Evolutionary conservation across 176 grass and related monocot species (phyloP).

Genomic region (Phoenix roebelenii): DNA sequence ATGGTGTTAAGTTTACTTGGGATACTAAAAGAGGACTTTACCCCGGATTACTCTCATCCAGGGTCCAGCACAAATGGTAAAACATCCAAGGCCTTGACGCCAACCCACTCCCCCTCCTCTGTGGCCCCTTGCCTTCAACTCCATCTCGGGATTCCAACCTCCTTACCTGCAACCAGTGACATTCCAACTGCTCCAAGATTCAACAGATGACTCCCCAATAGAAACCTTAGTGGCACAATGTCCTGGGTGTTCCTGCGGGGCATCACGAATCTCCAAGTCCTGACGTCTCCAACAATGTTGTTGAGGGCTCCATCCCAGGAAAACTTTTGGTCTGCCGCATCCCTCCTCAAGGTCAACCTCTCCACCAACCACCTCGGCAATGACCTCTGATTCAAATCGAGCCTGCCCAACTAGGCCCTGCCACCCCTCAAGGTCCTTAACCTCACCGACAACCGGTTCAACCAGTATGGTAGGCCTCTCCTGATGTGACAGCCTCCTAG

Average conservation of each 20-base stretch:
- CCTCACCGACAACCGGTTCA: slow-evolving; percentile 46
- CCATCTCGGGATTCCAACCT: slow-evolving; percentile 31
- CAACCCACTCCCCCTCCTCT: background rate
- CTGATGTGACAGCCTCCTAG: slow-evolving; percentile 6
- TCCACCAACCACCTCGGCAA: slow-evolving; percentile 38
- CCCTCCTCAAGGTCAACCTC: slow-evolving; percentile 38
- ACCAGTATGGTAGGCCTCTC: slow-evolving; percentile 15
- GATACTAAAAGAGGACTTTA: too few species aligned
- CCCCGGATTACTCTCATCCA: too few species aligned
- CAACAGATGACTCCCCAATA: slow-evolving; percentile 26
- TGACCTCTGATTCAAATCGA: slow-evolving; percentile 28
- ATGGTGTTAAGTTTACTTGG: too few species aligned
- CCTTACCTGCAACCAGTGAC: background rate
- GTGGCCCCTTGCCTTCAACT: slow-evolving; percentile 27
- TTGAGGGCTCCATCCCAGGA: slow-evolving; percentile 28
- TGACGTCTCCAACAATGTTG: slow-evolving; percentile 57
- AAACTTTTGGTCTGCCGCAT: slow-evolving; percentile 38
- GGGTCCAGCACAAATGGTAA: too few species aligned
- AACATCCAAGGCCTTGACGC: too few species aligned
- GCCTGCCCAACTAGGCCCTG: background rate
- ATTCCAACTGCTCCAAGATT: slow-evolving; percentile 8
- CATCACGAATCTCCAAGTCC: slow-evolving; percentile 38
- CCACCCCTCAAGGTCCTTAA: slow-evolving; percentile 24
- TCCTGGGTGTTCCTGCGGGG: slow-evolving; percentile 33
- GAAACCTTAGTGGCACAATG: slow-evolving; percentile 37